A percentile compares a stretch with the other conserved stretches of the same genome.
Evolutionary conservation across 1,284 basidiomycete species (phyloP).

Genomic region (Leccinum variabile): DNA sequence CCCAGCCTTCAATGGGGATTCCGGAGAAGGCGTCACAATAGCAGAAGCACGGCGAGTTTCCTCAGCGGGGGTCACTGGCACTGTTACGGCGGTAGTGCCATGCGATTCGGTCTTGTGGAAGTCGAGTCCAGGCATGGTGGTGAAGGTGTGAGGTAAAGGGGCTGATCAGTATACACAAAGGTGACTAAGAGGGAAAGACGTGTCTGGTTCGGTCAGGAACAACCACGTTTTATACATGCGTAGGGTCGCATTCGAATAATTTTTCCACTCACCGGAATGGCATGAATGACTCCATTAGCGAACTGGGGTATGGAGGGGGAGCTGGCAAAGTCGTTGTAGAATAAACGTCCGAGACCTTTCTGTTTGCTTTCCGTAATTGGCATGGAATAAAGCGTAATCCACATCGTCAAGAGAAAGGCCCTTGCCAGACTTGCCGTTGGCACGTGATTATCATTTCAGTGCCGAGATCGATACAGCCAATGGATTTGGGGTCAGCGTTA

Average conservation of each 20-base stretch:
- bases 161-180: conserved; percentile 22
- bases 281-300: conserved; percentile 1
- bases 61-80: conserved; percentile 14
- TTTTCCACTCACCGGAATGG: conserved; percentile 10
- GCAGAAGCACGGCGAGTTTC: neutral
- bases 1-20: conserved; percentile 16
- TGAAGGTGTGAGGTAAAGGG: neutral
- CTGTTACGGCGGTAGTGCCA: neutral
- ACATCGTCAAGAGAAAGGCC: too few relatives aligned
- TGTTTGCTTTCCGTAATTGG: too few relatives aligned
- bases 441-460: too few relatives aligned
- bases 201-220: neutral
- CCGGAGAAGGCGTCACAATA: conserved; percentile 17
- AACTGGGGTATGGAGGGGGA: too few relatives aligned
- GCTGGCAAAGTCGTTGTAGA: too few relatives aligned
- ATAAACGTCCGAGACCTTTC: too few relatives aligned
- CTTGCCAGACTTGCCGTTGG: too few relatives aligned
- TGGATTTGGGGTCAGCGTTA: too few relatives aligned
- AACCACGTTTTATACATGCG: conserved; percentile 24
- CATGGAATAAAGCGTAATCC: too few relatives aligned
- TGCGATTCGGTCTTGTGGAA: conserved; percentile 36
- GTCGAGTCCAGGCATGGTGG: conserved; percentile 46
- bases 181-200: conserved; percentile 16
- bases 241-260: conserved; percentile 14
- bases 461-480: too few relatives aligned